These are phyloP conservation scores for Talaromyces amestolkiae DNA, from an alignment of 2,329 filamentous ascomycete species.

Conservation along the genomic window DNA sequence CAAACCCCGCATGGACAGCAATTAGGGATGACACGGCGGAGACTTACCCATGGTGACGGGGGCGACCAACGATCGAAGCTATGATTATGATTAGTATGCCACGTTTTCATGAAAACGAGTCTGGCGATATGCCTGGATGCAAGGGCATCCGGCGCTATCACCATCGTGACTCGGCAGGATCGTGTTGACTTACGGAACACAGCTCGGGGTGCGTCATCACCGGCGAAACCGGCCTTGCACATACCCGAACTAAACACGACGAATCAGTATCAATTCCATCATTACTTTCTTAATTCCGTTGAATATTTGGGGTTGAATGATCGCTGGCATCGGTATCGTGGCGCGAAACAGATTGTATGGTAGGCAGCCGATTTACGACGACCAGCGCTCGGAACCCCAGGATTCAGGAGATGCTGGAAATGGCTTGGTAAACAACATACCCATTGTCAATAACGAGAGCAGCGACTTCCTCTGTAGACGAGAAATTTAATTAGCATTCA, in stretches of 20 bases:
- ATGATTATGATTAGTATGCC: constrained; percentile 23
- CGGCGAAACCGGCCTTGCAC: constrained; percentile 99
- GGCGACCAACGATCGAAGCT: constrained; percentile 99
- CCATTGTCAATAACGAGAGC: constrained; percentile 99
- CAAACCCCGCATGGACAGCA: constrained; percentile 10
- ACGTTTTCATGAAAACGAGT: constrained; percentile 33
- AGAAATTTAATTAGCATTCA: constrained; percentile 40
- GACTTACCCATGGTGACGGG: constrained; percentile 98
- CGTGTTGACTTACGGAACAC: constrained; percentile 89
- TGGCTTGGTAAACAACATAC: constrained; percentile 64
- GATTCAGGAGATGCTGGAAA: constrained; percentile 31
- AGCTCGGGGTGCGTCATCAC: constrained; percentile 99
- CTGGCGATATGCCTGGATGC: constrained; percentile 23
- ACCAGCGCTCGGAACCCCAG: constrained; percentile 7
- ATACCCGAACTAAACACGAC: constrained; percentile 82
- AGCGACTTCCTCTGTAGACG: constrained; percentile 90
- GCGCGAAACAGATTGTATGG: background rate
- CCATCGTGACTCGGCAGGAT: constrained; percentile 11
- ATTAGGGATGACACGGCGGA: constrained; percentile 15
- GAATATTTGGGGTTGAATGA: background rate
- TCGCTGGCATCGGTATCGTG: constrained; percentile 1
- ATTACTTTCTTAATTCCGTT: background rate
- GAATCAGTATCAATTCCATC: constrained; percentile 27
- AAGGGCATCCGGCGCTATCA: constrained; percentile 25
- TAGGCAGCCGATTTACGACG: constrained; percentile 20